Percentiles rank a stretch among this genome's conserved stretches.
These are phyloP conservation scores for Eimeria necatrix DNA, from an alignment of 169 alveolate species.

Conservation along the genomic window DNA sequence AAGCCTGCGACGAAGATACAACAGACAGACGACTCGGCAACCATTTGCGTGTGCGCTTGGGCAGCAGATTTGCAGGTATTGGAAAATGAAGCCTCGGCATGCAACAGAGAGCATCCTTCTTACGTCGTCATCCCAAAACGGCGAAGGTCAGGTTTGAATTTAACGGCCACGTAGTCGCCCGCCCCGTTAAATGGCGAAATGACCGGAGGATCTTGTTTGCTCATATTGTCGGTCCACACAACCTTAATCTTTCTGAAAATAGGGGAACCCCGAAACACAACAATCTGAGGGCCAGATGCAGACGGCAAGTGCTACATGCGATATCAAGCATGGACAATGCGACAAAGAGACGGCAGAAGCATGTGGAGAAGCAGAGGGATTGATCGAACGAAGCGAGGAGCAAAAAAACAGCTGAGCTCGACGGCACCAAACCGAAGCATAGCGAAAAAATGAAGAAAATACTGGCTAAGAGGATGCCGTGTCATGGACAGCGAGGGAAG, in stretches of 20 bases:
- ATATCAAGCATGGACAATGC: background rate
- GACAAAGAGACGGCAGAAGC: no score
- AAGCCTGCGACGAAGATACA: constrained; percentile 57
- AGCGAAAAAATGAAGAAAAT: no score
- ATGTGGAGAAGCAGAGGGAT: no score
- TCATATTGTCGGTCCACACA: constrained; percentile 84
- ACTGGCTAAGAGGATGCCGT: no score
- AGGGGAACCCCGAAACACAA: background rate
- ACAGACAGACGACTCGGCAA: background rate
- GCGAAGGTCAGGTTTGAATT: constrained; percentile 98
- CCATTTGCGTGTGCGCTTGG: no score
- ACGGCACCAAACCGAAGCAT: no score
- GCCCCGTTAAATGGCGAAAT: constrained; percentile 79
- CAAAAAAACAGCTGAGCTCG: no score
- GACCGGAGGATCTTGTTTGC: constrained; percentile 81
- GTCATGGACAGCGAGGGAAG: no score
- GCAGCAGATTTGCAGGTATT: no score
- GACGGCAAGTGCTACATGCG: background rate
- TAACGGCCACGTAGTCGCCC: constrained; percentile 88
- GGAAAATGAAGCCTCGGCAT: no score
- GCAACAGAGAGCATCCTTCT: background rate
- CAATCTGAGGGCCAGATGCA: background rate
- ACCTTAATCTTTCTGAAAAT: constrained; percentile 79
- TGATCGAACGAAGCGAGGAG: no score
- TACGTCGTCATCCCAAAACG: constrained; percentile 83